phyloP scores from a whole-genome alignment of 768 basidiomycete genomes.

The Asterophora parasitica region DNA sequence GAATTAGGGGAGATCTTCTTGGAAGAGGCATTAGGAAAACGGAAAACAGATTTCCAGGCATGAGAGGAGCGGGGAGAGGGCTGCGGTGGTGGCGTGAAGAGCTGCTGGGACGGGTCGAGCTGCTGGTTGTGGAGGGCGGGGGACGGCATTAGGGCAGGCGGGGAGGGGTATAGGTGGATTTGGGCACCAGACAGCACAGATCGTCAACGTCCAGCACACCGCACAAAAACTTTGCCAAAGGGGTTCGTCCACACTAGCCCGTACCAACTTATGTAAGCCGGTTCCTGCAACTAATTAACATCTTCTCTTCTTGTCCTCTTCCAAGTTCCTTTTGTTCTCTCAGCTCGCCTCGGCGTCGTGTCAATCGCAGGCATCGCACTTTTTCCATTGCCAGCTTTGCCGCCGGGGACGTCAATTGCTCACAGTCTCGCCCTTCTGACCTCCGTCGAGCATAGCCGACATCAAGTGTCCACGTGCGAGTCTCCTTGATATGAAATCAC shows the following conservation, averaged over 20 bases:
- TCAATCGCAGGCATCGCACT: too few relatives aligned
- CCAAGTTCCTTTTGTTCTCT: slow-evolving; percentile 3
- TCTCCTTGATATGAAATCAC: too few relatives aligned
- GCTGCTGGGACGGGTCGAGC: slow-evolving; percentile 16
- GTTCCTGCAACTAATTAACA: slow-evolving; percentile 6
- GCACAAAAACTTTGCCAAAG: background rate
- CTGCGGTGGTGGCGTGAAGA: slow-evolving; percentile 13
- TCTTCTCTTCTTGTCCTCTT: too few relatives aligned
- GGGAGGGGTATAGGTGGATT: slow-evolving; percentile 1
- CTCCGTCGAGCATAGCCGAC: too few relatives aligned
- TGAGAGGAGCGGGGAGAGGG: slow-evolving; percentile 26
- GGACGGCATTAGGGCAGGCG: slow-evolving; percentile 18
- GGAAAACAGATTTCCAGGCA: slow-evolving; percentile 73
- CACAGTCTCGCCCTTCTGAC: too few relatives aligned
- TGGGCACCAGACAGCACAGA: too few relatives aligned
- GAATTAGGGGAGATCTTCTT: slow-evolving; percentile 47
- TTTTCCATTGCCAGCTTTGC: too few relatives aligned
- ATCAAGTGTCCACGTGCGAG: too few relatives aligned
- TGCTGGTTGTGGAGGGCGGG: slow-evolving; percentile 13
- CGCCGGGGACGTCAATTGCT: too few relatives aligned
- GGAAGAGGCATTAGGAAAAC: slow-evolving; percentile 58
- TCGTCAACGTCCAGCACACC: background rate
- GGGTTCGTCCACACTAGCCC: background rate
- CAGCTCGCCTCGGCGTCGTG: too few relatives aligned
- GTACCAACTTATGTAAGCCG: slow-evolving; percentile 12